Evolutionary conservation across 2,329 filamentous ascomycete species (phyloP).

Genomic region (Nectriaceae sp.): DNA sequence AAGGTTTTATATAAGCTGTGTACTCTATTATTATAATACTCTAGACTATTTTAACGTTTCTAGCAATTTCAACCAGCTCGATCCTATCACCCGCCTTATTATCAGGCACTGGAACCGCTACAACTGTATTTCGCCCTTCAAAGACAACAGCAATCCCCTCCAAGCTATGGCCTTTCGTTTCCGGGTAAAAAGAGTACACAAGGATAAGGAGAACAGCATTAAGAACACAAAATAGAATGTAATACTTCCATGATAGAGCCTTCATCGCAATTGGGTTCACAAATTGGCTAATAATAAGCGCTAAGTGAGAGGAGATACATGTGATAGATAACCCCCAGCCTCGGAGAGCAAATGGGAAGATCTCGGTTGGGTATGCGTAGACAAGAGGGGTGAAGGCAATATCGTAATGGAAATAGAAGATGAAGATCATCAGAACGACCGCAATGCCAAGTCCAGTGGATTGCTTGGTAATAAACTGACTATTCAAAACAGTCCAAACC

Average conservation of each 20-base stretch:
- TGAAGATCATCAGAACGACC: conserved; percentile 50
- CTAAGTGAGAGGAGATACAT: background rate
- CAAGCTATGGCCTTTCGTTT: background rate
- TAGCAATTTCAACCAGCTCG: too few species aligned
- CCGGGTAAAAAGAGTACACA: background rate
- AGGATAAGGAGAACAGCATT: background rate
- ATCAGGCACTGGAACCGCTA: too few species aligned
- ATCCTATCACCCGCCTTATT: too few species aligned
- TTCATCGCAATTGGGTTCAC: background rate
- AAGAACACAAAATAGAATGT: background rate
- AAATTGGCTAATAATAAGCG: background rate
- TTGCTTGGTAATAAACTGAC: too few species aligned
- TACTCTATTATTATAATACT: too few species aligned
- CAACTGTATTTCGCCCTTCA: too few species aligned
- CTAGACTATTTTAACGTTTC: too few species aligned
- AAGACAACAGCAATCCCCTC: background rate
- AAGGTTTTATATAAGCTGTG: too few species aligned
- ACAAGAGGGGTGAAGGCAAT: conserved; percentile 50
- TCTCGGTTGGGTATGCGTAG: conserved; percentile 44
- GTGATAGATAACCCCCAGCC: conserved; percentile 12
- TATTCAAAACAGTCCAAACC: too few species aligned
- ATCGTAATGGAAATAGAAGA: conserved; percentile 48
- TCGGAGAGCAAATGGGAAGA: conserved; percentile 40
- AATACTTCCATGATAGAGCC: background rate
- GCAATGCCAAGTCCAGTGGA: conserved; percentile 41